Percentiles rank a stretch among this genome's conserved stretches.
phyloP scores from a whole-genome alignment of 148 eudicot genomes.

The Polygonum aviculare region DNA sequence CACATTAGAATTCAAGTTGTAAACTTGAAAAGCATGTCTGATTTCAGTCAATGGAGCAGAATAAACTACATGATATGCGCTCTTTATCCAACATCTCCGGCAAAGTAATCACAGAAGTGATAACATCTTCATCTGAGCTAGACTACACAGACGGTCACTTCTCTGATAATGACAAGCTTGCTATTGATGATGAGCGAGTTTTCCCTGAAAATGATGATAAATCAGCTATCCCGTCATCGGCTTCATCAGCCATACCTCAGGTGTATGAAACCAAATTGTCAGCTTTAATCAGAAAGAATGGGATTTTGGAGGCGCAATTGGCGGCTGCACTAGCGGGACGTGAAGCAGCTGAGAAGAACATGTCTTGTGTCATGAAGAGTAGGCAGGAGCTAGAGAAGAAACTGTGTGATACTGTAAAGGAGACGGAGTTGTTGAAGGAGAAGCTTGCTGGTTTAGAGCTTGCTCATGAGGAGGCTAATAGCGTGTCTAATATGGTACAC shows the following conservation, averaged over 20 bases:
- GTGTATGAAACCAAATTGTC: slow-evolving; percentile 67
- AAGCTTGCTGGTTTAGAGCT: slow-evolving; percentile 67
- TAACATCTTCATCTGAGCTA: slow-evolving; percentile 29
- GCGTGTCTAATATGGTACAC: slow-evolving; percentile 43
- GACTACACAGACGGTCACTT: slow-evolving; percentile 23
- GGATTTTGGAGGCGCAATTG: slow-evolving; percentile 76
- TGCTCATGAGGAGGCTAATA: slow-evolving; percentile 85
- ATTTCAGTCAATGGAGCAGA: slow-evolving; percentile 50
- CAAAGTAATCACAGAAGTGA: slow-evolving; percentile 38
- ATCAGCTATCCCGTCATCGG: slow-evolving; percentile 26
- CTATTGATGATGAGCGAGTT: slow-evolving; percentile 34
- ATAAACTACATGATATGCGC: slow-evolving; percentile 35
- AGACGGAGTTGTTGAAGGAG: slow-evolving; percentile 67
- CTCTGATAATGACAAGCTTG: slow-evolving; percentile 28
- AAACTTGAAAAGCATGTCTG: not conserved
- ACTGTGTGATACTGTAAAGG: slow-evolving; percentile 51
- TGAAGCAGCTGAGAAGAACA: slow-evolving; percentile 77
- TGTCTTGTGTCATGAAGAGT: slow-evolving; percentile 44
- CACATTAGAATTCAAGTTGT: not conserved
- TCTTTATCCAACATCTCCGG: slow-evolving; percentile 26
- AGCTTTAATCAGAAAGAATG: slow-evolving; percentile 60
- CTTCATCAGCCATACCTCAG: slow-evolving; percentile 50
- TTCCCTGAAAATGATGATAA: slow-evolving; percentile 42
- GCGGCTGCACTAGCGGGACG: slow-evolving; percentile 64
- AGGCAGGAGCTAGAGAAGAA: slow-evolving; percentile 73